Base-by-base conservation (phyloP, 2,329 filamentous ascomycete genomes). In the Fusarium ramigenum region DNA sequence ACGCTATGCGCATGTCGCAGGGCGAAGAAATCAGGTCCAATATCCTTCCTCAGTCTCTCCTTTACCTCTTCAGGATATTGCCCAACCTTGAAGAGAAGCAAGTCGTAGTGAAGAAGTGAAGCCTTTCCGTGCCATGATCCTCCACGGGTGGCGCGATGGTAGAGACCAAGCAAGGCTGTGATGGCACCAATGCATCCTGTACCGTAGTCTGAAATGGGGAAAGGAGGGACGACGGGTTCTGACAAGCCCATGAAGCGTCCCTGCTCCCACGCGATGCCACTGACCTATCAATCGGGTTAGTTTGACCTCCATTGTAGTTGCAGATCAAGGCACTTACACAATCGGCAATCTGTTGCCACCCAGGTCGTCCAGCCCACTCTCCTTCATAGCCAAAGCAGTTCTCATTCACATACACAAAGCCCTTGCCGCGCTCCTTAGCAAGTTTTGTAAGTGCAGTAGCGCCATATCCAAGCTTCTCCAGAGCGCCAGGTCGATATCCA, bases 291-390 rank as follows among this genome's bases (percentile, higher is more conserved):
- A 3, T 10, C 18, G 6, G 30, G 56, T 57, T 52, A 60, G 49
- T n/a, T 23, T 11, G 14, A 14, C 7, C 7, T 30, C 23, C 2
- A 10, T 18, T 7, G 15, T 21, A 34, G 4, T 4, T 18, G 5
- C 4, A 54, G 16, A 4, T 10, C 12, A 9, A 16, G 1, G 23
- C 12, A 76, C 80, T 69, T 74, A 84, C 90, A 50, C 82, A 91
- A 78, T 93, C 92, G 21, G 91, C 91, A 73, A 93, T 93, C 74
- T 92, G 91, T 77, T 93, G 92, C 92, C 92, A 93, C 11, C 92
- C 92, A 9, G 90, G 88, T 7, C 91, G 85, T 12, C 83, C 81
- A 2, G 88, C 86, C 91, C 91, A 93, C 66, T 91, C 89, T 5
- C 82, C 83, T 9, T 80, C 65, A 23, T 85, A 90, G 2, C 92